phyloP scores from a whole-genome alignment of 1,284 basidiomycete species.

The Grifola frondosa region DNA sequence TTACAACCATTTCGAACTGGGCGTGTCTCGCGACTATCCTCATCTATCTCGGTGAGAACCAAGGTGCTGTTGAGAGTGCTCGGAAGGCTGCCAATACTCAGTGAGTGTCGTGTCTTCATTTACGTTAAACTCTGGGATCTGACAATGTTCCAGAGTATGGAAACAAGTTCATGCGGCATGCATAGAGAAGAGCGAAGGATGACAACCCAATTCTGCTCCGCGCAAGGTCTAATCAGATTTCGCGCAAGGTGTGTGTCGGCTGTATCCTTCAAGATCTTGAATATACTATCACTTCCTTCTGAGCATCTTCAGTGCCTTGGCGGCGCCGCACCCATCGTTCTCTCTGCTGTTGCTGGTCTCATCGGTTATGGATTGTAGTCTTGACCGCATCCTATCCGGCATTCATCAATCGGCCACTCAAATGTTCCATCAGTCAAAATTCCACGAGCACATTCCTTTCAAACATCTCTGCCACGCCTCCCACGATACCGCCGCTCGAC shows the following conservation, averaged over 20 bases:
- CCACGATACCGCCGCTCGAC: conserved; percentile 56
- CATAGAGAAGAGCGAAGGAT: conserved; percentile 94
- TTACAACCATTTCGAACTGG: conserved; percentile 97
- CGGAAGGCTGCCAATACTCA: conserved; percentile 98
- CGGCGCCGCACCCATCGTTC: no score
- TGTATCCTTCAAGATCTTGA: no score
- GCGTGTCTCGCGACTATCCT: conserved; percentile 95
- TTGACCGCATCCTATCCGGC: conserved; percentile 94
- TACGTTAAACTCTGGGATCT: conserved; percentile 4
- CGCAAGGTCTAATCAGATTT: conserved; percentile 79
- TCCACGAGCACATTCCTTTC: conserved; percentile 58
- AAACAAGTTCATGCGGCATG: conserved; percentile 99
- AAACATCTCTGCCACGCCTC: conserved; percentile 36
- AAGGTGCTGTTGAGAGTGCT: conserved; percentile 96
- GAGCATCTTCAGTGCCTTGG: no score
- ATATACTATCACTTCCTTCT: no score
- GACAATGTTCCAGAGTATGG: conserved; percentile 72
- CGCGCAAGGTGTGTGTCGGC: conserved; percentile 2
- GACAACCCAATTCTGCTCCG: no score
- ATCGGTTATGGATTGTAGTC: conserved; percentile 75
- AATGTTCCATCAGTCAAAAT: conserved; percentile 53
- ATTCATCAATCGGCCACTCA: conserved; percentile 54
- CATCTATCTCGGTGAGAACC: conserved; percentile 97
- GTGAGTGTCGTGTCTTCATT: conserved; percentile 49
- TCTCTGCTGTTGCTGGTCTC: no score